phyloP scores from a whole-genome alignment of 805 yeast species.

The Clavispora vitiphila region DNA sequence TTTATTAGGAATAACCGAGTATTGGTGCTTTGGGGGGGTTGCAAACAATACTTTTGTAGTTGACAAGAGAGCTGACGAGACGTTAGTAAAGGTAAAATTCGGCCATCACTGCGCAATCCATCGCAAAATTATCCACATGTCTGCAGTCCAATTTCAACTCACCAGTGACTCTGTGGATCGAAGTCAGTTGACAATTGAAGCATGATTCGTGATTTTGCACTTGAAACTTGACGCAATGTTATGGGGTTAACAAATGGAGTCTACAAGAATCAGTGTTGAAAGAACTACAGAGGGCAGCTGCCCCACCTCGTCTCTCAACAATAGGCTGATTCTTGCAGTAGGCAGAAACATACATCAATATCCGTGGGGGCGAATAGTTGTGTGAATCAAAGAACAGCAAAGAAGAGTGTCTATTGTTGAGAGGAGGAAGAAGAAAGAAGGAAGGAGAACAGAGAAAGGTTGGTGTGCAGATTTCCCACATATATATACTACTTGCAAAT shows the following conservation, averaged over 20 bases:
- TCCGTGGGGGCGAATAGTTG: conserved; percentile 10
- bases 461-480: conserved; percentile 7
- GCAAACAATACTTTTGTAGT: conserved; percentile 1
- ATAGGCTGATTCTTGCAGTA: conserved; percentile 4
- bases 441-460: conserved; percentile 6
- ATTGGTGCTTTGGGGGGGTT: neutral
- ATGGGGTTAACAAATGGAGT: neutral
- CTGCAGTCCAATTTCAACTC: neutral
- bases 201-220: no score
- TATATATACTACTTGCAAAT: conserved; percentile 8
- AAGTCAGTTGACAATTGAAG: no score
- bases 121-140: neutral
- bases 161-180: no score
- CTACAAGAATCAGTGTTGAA: neutral
- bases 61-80: neutral
- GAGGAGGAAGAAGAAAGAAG: conserved; percentile 34
- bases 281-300: neutral
- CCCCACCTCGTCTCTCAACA: conserved; percentile 12
- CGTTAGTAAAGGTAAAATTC: neutral
- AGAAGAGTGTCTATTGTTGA: conserved; percentile 22
- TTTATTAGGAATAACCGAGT: neutral
- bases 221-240: neutral
- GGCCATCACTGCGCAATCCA: neutral
- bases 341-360: conserved; percentile 11
- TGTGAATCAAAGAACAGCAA: conserved; percentile 18